Percentiles rank a stretch among this genome's conserved stretches.
phyloP scores from a whole-genome alignment of 208 protist genomes.

The Acanthamoeba healyi region DNA sequence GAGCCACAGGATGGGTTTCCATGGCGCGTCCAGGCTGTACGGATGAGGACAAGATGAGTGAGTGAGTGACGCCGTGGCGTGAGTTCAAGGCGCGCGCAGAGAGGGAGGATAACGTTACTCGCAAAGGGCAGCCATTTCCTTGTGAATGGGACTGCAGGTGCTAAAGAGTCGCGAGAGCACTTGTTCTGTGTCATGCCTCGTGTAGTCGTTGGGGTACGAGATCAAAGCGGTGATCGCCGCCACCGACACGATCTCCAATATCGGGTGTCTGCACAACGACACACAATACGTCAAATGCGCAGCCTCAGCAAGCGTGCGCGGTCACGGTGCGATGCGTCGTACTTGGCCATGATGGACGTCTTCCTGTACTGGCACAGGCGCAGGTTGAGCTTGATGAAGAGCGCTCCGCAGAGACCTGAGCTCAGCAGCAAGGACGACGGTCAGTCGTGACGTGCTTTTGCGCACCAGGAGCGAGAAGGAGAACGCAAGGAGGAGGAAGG shows the following conservation, averaged over 20 bases:
- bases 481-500: too few relatives aligned
- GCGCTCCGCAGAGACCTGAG: not conserved
- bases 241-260: conserved; percentile 33
- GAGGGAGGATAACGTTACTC: not conserved
- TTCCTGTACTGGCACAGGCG: not conserved
- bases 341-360: conserved; percentile 9
- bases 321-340: too few relatives aligned
- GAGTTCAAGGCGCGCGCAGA: not conserved
- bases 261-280: not conserved
- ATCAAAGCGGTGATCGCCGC: conserved; percentile 1
- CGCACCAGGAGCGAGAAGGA: too few relatives aligned
- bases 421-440: not conserved
- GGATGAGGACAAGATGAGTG: not conserved
- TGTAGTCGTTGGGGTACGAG: conserved; percentile 33
- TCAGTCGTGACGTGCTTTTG: too few relatives aligned
- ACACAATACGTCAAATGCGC: not conserved
- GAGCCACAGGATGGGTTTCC: conserved; percentile 33
- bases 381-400: conserved; percentile 69
- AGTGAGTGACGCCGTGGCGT: not conserved
- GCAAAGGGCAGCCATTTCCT: conserved; percentile 20
- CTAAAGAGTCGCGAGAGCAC: conserved; percentile 9
- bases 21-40: not conserved
- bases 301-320: not conserved
- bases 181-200: not conserved
- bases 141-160: conserved; percentile 7